Base-by-base conservation (phyloP, 2,329 filamentous ascomycete genomes). In the Talaromyces albobiverticillius region DNA sequence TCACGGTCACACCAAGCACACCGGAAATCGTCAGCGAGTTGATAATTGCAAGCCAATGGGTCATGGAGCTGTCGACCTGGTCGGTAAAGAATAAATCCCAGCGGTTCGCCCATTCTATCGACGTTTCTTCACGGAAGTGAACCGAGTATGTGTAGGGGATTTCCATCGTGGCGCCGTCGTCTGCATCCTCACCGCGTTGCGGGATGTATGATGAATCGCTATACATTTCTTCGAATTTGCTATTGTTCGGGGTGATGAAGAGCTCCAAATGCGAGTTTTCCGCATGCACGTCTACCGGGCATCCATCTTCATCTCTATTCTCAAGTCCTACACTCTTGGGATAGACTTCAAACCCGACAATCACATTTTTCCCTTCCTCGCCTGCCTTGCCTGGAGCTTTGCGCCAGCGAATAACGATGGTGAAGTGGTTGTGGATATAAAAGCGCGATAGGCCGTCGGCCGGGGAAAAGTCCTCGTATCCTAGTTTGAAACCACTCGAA, bases 81-180 rank as follows among this genome's bases (percentile, higher is more conserved):
- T 93, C 91, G 56, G 88, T 88, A 73, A 95, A 95, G 71, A 95
- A 95, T 52, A 93, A 76, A 64, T 95, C 89, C 90, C 91, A 96
- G 52, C 90, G 83, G 62, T 86, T 89, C 54, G 80, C 78, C 91
- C 91, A 96, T 59, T 94, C 89, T 48, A 95, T 77, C 18, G 80
- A 83, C 40, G 86, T 82, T 58, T 95, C 89, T 68, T 95, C 88
- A 49, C 89, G 85, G 75, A 91, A 96, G 71, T 94, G 95, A 13
- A 95, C 87, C 3, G 90, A 93, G 72, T 95, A 96, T 0, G 89
- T 89, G 71, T 92, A 95, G 0, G 90, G 89, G 49, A 95, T 86
- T 2, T 80, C 84, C 47, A 94, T 70, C 2, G 78, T 89, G 13
- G 83, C 82, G 23, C 81, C 81, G 55, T 88, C 85, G 40, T 86